These are phyloP conservation scores for Apiospora sp. DNA, from an alignment of 2,329 filamentous ascomycete genomes.

Conservation along the genomic window DNA sequence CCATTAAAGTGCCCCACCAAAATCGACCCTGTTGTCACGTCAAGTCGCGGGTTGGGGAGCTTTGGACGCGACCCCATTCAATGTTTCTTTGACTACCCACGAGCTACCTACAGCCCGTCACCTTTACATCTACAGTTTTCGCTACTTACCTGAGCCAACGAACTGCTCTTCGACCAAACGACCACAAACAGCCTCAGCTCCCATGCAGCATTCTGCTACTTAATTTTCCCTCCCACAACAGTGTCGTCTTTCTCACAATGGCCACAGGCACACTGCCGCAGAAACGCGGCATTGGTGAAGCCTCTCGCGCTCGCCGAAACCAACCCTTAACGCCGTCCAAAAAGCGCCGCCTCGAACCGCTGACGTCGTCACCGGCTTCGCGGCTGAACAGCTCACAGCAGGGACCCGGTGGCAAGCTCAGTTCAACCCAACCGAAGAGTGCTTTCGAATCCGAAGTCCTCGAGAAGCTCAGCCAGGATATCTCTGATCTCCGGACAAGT, in stretches of 20 bases:
- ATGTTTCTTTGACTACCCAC: slow-evolving; percentile 15
- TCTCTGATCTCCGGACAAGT: slow-evolving; percentile 81
- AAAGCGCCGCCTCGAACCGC: slow-evolving; percentile 82
- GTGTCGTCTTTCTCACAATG: slow-evolving; percentile 46
- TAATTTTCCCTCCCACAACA: background rate
- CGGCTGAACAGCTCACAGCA: slow-evolving; percentile 71
- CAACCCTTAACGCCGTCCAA: slow-evolving; percentile 62
- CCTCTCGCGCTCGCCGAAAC: slow-evolving; percentile 70
- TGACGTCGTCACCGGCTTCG: slow-evolving; percentile 61
- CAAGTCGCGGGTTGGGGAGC: slow-evolving; percentile 19
- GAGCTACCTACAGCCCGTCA: background rate
- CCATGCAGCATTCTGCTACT: slow-evolving; percentile 22
- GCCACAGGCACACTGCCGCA: slow-evolving; percentile 65
- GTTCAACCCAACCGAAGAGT: slow-evolving; percentile 85
- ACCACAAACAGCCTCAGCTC: background rate
- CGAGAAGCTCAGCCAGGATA: slow-evolving; percentile 95
- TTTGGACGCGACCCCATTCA: slow-evolving; percentile 4
- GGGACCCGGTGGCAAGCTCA: slow-evolving; percentile 66
- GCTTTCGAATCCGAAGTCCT: slow-evolving; percentile 93
- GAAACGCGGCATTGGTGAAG: slow-evolving; percentile 77
- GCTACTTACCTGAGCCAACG: background rate
- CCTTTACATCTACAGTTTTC: background rate
- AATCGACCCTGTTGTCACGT: slow-evolving; percentile 16
- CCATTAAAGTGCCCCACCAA: slow-evolving; percentile 13
- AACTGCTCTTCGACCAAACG: background rate